Conservation (phyloP, 495 filamentous ascomycete species). For the Daldinia childiae region DNA sequence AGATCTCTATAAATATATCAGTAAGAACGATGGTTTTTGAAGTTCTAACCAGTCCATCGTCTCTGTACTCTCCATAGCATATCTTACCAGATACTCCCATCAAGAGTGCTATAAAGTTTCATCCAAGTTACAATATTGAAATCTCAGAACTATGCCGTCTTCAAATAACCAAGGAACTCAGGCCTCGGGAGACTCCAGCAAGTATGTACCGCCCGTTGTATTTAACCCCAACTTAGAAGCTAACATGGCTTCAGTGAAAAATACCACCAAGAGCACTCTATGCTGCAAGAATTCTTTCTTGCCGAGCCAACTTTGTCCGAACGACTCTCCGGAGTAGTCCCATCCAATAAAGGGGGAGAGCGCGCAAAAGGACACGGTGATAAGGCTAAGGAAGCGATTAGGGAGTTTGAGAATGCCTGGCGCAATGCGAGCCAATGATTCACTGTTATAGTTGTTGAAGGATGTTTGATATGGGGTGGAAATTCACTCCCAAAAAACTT, state of each 20-base stretch:
- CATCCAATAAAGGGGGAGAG: not conserved
- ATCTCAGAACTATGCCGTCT: not conserved
- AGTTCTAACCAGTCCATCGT: not conserved
- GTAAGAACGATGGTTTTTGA: not conserved
- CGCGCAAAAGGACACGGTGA: not conserved
- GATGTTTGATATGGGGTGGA: not conserved
- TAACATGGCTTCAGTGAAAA: not conserved
- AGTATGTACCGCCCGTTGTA: not conserved
- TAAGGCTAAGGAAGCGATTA: not conserved
- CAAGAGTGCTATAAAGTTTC: not conserved
- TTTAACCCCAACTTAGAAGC: not conserved
- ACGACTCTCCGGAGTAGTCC: not conserved
- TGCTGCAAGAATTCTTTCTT: not conserved
- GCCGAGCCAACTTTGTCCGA: not conserved
- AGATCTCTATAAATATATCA: not conserved
- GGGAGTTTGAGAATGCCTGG: not conserved
- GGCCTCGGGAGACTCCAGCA: not conserved
- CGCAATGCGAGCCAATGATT: not conserved
- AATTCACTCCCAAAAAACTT: not conserved
- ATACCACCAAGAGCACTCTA: not conserved
- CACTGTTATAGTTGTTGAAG: not conserved
- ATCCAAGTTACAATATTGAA: not conserved
- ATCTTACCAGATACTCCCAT: not conserved
- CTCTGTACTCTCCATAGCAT: not conserved
- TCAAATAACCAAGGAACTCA: not conserved